phyloP scores from a whole-genome alignment of 768 basidiomycete species.

The Auriscalpium vulgare region DNA sequence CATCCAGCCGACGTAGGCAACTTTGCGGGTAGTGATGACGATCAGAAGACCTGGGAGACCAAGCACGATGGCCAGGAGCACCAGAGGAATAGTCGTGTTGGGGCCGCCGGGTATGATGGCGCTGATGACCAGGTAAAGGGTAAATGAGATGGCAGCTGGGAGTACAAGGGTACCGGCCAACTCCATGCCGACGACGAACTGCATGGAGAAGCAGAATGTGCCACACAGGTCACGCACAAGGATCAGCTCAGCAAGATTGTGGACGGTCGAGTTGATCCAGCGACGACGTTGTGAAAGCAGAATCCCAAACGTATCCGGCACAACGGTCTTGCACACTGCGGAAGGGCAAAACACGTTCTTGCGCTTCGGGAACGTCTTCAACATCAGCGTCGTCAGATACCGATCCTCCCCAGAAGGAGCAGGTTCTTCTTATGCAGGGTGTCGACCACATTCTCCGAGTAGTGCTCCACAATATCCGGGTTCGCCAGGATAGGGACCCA shows the following conservation, averaged over 20 bases:
- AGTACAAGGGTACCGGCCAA: conserved; percentile 92
- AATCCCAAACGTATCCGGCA: conserved; percentile 92
- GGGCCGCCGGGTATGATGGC: conserved; percentile 77
- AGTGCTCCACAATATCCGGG: conserved; percentile 97
- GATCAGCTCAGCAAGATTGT: conserved; percentile 92
- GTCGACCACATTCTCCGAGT: conserved; percentile 99
- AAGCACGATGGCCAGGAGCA: conserved; percentile 88
- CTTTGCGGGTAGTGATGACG: conserved; percentile 89
- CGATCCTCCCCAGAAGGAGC: conserved; percentile 98
- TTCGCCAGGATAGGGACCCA: conserved; percentile 99
- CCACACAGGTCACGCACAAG: conserved; percentile 97
- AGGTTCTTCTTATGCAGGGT: conserved; percentile 99
- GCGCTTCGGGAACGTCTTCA: conserved; percentile 98
- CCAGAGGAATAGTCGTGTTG: conserved; percentile 81
- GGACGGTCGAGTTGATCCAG: conserved; percentile 99
- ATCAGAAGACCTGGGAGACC: conserved; percentile 95
- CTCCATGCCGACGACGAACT: conserved; percentile 99
- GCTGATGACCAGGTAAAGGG: conserved; percentile 83
- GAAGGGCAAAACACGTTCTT: conserved; percentile 99
- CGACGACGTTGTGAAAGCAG: conserved; percentile 93
- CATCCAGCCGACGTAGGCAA: conserved; percentile 98
- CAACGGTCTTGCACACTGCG: conserved; percentile 97
- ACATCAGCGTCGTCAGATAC: conserved; percentile 92
- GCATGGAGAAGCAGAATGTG: conserved; percentile 99
- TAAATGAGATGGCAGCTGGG: conserved; percentile 96